A percentile compares a stretch with the other conserved stretches of the same genome.
Conservation (phyloP, 257 asterid genomes). For the Salvia hispanica region DNA sequence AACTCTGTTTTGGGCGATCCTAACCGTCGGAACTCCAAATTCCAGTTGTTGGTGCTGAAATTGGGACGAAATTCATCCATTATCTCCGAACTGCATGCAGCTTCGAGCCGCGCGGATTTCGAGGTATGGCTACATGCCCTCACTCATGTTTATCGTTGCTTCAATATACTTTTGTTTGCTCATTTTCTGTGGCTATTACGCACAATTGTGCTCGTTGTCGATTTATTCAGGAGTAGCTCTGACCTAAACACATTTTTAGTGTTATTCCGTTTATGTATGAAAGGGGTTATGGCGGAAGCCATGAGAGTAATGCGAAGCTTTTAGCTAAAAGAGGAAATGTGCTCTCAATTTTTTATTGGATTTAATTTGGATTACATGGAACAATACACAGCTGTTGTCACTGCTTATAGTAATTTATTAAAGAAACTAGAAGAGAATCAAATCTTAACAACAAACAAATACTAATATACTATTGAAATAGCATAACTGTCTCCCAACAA, state of each 20-base stretch:
- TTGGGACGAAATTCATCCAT: constrained; percentile 9
- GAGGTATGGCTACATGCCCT: constrained; percentile 18
- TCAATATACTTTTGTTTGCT: not conserved
- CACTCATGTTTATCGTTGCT: not conserved
- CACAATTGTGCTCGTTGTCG: not conserved
- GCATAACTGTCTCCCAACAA: no score
- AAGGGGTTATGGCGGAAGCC: no score
- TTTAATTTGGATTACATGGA: no score
- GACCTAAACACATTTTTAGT: not conserved
- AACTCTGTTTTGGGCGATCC: not conserved
- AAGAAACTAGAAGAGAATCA: no score
- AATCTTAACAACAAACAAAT: no score
- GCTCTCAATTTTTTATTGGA: no score
- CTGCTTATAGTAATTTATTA: no score
- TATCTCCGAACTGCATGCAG: not conserved
- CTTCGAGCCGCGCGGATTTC: constrained; percentile 3
- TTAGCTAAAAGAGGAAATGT: no score
- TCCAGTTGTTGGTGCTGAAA: constrained; percentile 7
- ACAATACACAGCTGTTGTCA: no score
- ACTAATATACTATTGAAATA: no score
- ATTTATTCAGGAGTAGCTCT: not conserved
- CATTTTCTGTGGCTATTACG: not conserved
- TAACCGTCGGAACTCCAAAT: not conserved
- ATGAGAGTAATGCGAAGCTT: no score
- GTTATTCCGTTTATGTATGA: no score